Base-by-base conservation (phyloP, 108 stramenopile genomes). In the Skeletonema grethae region DNA sequence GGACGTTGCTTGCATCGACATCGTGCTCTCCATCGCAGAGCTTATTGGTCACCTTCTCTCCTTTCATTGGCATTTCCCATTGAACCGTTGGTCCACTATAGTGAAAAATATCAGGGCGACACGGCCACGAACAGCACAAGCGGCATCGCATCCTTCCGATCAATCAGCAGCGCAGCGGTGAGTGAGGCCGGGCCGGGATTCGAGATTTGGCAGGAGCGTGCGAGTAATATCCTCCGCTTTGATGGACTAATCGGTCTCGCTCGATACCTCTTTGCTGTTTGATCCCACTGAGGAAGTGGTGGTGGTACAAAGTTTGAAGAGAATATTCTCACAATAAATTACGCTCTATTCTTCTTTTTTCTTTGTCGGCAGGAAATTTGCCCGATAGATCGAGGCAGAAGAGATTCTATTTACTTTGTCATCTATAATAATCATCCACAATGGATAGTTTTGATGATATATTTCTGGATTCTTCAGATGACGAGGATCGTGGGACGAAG, bases 371-470 rank as follows among this genome's bases (percentile, higher is more conserved):
- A 43, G 41, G 41, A n/a, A 11, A 12, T 39, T 15, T 15, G n/a
- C n/a, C n/a, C n/a, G 15, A n/a, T n/a, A n/a, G 15, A 43, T 15
- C 41, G 15, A 10, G 25, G 25, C 25, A 28, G 25, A 28, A 28
- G 25, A 28, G 25, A 28, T 28, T 28, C 25, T 28, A 28, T 28
- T 28, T 28, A 3, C 41, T 11, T 43, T n/a, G 41, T 3, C 15
- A 43, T 43, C 41, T 1, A 28, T 28, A n/a, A 4, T 43, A 0
- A 43, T 43, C 15, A n/a, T n/a, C 15, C 13, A 43, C 13, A 43
- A 43, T 43, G 50, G 50, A 53, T 53, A 5, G 5, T 2, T 53
- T 53, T 53, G 50, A 53, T 53, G 50, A 53, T 53, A 53, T 24
- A 20, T 53, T 53, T 53, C 8, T 53, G 22, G 50, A 53, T 53